Base-by-base conservation (phyloP, 306 rosid species). In the Sophora flavescens region DNA sequence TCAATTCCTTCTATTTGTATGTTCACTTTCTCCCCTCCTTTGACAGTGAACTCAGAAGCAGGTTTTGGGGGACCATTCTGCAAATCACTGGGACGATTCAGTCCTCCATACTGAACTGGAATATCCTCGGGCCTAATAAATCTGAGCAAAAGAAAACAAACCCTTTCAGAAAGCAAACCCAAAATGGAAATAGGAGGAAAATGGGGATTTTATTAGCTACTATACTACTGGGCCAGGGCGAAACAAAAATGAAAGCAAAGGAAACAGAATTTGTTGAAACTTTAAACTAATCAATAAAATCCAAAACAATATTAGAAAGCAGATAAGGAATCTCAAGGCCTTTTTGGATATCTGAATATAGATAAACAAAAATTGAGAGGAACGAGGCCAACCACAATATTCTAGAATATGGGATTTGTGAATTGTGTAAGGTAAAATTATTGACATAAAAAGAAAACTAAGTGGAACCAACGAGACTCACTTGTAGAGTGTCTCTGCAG, bases 1-100 rank as follows among this genome's bases (percentile, higher is more conserved):
- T 95, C 99, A 81, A 95, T 92, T 74, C 99, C 99, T 87, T 92
- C 99, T 6, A 95, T 91, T 81, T 95, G 97, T 50, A 95, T 92
- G 86, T 95, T 95, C 70, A 95, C 97, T 83, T 88, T 95, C 93
- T 92, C 99, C 16, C 99, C 97, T 44, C 99, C 99, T 79, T 95
- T 95, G 57, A 95, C 92, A n/a, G 89, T 85, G 87, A 95, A 95
- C 82, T 95, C 99, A 8, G 99, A 95, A 52, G 99, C 97, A 5
- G 97, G 93, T 70, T 95, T 95, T 8, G 97, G 96, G 60, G 97
- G 97, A 60, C 93, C 97, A 51, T 88, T 87, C 81, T 91, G 97
- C 75, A 86, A 82, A 78, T 92, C 97, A 50, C 86, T 88, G 58
- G 87, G 86, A 7, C 93, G 76, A 64, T 87, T 84, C 78, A 95